These are phyloP conservation scores for Medicago arabica DNA, from an alignment of 306 rosid species.

Conservation along the genomic window DNA sequence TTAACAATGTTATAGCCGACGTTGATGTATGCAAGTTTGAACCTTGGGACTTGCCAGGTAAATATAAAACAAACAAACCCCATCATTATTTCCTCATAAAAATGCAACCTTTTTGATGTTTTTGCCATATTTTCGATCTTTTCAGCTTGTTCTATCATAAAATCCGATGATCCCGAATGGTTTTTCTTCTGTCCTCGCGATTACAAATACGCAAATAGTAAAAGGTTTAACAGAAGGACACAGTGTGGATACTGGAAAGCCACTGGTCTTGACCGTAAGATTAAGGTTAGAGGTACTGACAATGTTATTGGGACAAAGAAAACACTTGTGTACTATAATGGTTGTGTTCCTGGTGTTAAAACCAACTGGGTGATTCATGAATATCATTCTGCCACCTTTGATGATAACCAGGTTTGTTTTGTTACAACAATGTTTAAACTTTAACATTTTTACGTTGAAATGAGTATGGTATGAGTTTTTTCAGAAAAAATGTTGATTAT, in stretches of 20 bases:
- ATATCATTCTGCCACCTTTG: conserved; percentile 43
- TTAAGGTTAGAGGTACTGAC: conserved; percentile 40
- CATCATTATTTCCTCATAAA: not conserved
- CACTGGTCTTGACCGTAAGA: conserved; percentile 54
- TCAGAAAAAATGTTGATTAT: conserved; percentile 11
- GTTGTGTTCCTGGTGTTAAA: conserved; percentile 44
- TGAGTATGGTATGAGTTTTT: not conserved
- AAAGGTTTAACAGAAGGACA: conserved; percentile 53
- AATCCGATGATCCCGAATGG: conserved; percentile 61
- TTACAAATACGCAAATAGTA: conserved; percentile 47
- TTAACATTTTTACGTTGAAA: not conserved
- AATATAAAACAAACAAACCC: not conserved
- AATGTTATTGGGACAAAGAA: conserved; percentile 62
- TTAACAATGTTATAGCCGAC: conserved; percentile 41
- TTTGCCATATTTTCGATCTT: too few species aligned
- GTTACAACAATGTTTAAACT: not conserved
- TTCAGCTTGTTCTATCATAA: conserved; percentile 42
- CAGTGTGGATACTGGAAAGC: conserved; percentile 69
- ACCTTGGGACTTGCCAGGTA: conserved; percentile 70
- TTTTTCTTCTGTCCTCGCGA: conserved; percentile 58
- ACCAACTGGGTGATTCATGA: conserved; percentile 79
- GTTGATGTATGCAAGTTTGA: conserved; percentile 57
- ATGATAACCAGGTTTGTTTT: conserved; percentile 48
- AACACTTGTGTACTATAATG: conserved; percentile 61
- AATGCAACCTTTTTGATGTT: not conserved